A percentile compares a stretch with the other conserved stretches of the same genome.
These are phyloP conservation scores for Suhomyces wounanorum DNA, from an alignment of 1,139 yeast genomes.

Conservation along the genomic window DNA sequence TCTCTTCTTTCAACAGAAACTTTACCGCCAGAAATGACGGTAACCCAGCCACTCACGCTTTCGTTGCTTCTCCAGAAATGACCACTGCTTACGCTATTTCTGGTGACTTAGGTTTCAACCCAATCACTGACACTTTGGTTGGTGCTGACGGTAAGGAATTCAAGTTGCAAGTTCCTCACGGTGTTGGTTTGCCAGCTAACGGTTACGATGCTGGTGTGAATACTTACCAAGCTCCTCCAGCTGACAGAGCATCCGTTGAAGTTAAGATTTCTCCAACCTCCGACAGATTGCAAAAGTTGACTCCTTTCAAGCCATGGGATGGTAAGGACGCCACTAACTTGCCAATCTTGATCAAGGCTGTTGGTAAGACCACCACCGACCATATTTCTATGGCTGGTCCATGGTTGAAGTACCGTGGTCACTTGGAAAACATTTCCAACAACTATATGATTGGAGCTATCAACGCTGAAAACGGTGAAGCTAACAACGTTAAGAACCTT, in stretches of 20 bases:
- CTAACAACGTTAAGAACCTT: constrained; percentile 86
- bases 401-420: constrained; percentile 99
- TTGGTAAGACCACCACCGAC: constrained; percentile 98
- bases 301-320: constrained; percentile 72
- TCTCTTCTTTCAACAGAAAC: constrained; percentile 98
- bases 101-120: constrained; percentile 98
- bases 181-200: constrained; percentile 88
- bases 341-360: constrained; percentile 95
- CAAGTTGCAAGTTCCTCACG: constrained; percentile 85
- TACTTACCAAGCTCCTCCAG: constrained; percentile 98
- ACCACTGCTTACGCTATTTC: constrained; percentile 95
- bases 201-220: constrained; percentile 95
- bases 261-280: constrained; percentile 86
- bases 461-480: constrained; percentile 95
- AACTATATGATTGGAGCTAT: constrained; percentile 99
- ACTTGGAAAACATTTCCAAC: constrained; percentile 96
- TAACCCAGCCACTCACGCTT: constrained; percentile 97
- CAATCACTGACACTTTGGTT: constrained; percentile 90
- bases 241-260: constrained; percentile 71
- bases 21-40: constrained; percentile 99
- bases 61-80: constrained; percentile 97
- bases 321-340: constrained; percentile 88
- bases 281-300: constrained; percentile 54
- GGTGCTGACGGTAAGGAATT: constrained; percentile 96
- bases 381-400: constrained; percentile 99